Percentiles rank a stretch among this genome's conserved stretches.
Conservation (phyloP, 2,329 filamentous ascomycete genomes). For the Verruconis gallopava region DNA sequence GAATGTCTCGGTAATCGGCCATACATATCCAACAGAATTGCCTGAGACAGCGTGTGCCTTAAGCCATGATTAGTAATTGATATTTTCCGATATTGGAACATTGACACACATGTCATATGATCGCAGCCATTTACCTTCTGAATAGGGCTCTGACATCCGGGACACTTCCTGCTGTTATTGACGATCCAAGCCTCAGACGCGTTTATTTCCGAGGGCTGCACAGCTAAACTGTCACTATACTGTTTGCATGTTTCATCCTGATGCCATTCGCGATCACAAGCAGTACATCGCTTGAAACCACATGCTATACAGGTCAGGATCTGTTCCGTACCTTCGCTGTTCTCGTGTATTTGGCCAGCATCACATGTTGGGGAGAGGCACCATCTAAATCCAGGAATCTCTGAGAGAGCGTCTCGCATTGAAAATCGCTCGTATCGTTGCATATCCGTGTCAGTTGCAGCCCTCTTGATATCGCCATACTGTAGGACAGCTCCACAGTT, state of each 20-base stretch:
- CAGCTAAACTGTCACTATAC: slow-evolving; percentile 1
- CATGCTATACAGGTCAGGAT: slow-evolving; percentile 2
- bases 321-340: background rate
- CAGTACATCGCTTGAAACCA: slow-evolving; percentile 1
- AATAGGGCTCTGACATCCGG: slow-evolving; percentile 3
- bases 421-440: slow-evolving; percentile 5
- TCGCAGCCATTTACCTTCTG: slow-evolving; percentile 6
- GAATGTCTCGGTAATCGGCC: slow-evolving; percentile 3
- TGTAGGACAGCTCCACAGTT: background rate
- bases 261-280: slow-evolving; percentile 6
- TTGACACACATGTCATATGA: slow-evolving; percentile 4
- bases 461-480: background rate
- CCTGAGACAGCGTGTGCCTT: background rate
- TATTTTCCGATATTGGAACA: background rate
- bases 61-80: background rate
- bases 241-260: slow-evolving; percentile 5
- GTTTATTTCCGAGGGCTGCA: background rate
- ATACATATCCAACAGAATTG: slow-evolving; percentile 7
- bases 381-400: background rate
- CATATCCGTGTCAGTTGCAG: background rate
- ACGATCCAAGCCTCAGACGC: slow-evolving; percentile 4
- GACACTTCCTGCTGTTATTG: slow-evolving; percentile 2
- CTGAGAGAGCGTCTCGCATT: background rate
- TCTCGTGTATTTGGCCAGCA: slow-evolving; percentile 5
- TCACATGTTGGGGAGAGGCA: background rate